Percentiles rank a stretch among this genome's conserved stretches.
Evolutionary conservation across 2,329 filamentous ascomycete species (phyloP).

Genomic region (Cephalotrichum gorgonifer): DNA sequence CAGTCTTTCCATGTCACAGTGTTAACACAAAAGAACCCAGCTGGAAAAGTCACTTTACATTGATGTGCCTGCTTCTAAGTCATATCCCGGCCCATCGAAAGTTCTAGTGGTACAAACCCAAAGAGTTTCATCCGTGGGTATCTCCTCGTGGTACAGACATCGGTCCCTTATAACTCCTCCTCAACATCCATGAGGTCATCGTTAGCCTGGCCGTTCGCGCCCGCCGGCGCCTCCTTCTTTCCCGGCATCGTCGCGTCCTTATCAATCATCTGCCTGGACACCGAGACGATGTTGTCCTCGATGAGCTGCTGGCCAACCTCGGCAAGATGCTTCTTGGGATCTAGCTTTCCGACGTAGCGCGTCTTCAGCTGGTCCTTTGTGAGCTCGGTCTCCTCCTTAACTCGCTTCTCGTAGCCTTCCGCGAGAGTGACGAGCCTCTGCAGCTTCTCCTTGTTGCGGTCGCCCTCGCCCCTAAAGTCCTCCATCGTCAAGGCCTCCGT

Average conservation of each 20-base stretch:
- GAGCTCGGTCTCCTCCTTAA: conserved; percentile 96
- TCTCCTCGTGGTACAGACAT: neutral
- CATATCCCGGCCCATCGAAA: conserved; percentile 1
- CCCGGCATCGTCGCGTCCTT: conserved; percentile 91
- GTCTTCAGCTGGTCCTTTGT: conserved; percentile 98
- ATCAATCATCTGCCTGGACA: conserved; percentile 99
- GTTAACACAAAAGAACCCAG: neutral
- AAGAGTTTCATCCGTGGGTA: conserved; percentile 1
- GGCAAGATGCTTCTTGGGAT: conserved; percentile 98
- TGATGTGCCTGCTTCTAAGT: conserved; percentile 4
- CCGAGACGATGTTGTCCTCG: conserved; percentile 97
- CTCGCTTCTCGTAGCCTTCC: conserved; percentile 95
- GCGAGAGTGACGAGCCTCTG: conserved; percentile 80
- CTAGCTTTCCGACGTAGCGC: conserved; percentile 95
- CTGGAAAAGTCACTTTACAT: conserved; percentile 1
- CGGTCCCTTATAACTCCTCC: conserved; percentile 33
- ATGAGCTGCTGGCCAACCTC: conserved; percentile 94
- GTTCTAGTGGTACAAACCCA: conserved; percentile 5
- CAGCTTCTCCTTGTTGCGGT: conserved; percentile 78
- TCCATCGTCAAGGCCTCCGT: conserved; percentile 96
- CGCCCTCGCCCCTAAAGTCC: conserved; percentile 78
- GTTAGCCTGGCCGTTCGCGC: conserved; percentile 37
- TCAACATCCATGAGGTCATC: conserved; percentile 62
- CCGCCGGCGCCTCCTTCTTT: conserved; percentile 44
- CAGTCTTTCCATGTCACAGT: neutral